Conservation (phyloP, 2,329 filamentous ascomycete species). For the Elsinoe perseae region DNA sequence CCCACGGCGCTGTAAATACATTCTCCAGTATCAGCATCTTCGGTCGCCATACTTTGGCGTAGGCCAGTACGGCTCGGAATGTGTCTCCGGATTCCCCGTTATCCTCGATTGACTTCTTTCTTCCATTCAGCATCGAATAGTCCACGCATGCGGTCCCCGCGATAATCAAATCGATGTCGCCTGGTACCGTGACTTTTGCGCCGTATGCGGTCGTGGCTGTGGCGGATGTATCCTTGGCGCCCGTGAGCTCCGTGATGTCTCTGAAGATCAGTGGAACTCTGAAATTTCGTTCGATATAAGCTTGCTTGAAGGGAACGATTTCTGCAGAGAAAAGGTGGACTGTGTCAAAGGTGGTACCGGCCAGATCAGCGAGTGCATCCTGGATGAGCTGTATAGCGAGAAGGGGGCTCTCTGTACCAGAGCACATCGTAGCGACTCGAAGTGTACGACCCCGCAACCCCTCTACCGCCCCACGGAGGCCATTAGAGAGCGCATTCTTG, state of each 20-base stretch:
- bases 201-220: constrained; percentile 57
- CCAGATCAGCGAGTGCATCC: constrained; percentile 29
- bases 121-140: constrained; percentile 59
- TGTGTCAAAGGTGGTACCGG: constrained; percentile 21
- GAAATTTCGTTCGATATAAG: constrained; percentile 43
- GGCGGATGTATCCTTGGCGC: constrained; percentile 20
- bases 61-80: constrained; percentile 53
- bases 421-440: constrained; percentile 64
- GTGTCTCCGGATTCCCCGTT: constrained; percentile 60
- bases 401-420: constrained; percentile 68
- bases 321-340: constrained; percentile 41
- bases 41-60: constrained; percentile 49
- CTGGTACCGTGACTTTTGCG: constrained; percentile 48
- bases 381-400: constrained; percentile 54
- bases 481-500: constrained; percentile 29
- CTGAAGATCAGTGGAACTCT: constrained; percentile 36
- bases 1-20: constrained; percentile 55
- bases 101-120: constrained; percentile 44
- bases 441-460: constrained; percentile 35
- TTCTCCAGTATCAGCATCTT: constrained; percentile 66
- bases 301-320: constrained; percentile 41
- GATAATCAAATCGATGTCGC: constrained; percentile 55
- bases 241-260: constrained; percentile 37
- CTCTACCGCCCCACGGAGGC: constrained; percentile 31
- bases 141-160: constrained; percentile 72